Evolutionary conservation across 1,139 yeast genomes (phyloP), one percentile per base, ranked within the genome.

Genomic region (Torulaspora globosa): DNA sequence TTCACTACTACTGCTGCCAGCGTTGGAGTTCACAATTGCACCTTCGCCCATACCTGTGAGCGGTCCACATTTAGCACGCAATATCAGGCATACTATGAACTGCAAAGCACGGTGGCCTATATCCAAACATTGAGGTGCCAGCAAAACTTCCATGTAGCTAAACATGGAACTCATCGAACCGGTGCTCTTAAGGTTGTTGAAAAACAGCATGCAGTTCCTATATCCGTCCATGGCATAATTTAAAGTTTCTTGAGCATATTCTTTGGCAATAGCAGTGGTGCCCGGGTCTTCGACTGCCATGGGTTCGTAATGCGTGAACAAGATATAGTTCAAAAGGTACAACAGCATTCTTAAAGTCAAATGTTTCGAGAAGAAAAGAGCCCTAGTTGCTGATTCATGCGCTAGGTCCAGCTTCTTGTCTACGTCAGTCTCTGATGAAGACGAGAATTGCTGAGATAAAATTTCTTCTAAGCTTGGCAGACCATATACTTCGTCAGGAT

Each of bases 71-170:
- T 70, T 65, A 1, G 71, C 68, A 58, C 80, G 67, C 41, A 75
- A 53, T 29, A 75, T 70, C 53, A 76, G 57, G 30, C 79, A 75
- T n/a, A 76, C 75, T 59, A 76, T 63, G 52, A 75, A 75, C 52
- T 75, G 79, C 54, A 73, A 67, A 2, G 79, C 73, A 50, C 80
- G 65, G 52, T 75, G 79, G 42, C 77, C 77, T 29, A 74, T 65
- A 41, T 75, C 70, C 55, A 76, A 58, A 55, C 75, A 63, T 46
- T 68, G 69, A n/a, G 79, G 79, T 15, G 74, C 67, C 11, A 73
- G 50, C 4, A 74, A 57, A 47, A 75, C 63, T 49, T 74, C 76
- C 61, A 69, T 68, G 49, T 68, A 69, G 31, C 68, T 70, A 43
- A 69, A 60, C 21, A 70, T 67, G 23, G 71, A 66, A 33, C 58